These are phyloP conservation scores for Magnolia changhungtana DNA, from an alignment of 164 flowering plant genomes.

Conservation along the genomic window DNA sequence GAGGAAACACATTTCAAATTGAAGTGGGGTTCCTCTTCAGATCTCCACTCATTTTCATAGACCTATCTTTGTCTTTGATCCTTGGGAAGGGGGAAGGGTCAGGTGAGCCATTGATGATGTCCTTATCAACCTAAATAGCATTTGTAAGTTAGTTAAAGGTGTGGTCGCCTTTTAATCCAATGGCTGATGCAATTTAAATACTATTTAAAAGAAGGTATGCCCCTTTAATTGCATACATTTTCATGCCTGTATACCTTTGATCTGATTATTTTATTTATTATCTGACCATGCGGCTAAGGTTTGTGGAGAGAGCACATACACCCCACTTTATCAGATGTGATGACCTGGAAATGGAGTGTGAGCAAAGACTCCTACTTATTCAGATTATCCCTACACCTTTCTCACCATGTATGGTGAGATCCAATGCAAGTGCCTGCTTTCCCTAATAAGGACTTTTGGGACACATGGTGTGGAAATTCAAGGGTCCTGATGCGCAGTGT, in stretches of 20 bases:
- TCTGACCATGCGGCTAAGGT: neutral
- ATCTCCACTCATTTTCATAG: constrained; percentile 32
- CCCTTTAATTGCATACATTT: constrained; percentile 3
- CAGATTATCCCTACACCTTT: neutral
- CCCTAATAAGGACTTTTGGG: neutral
- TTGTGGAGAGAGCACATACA: constrained; percentile 8
- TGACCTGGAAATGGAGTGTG: constrained; percentile 16
- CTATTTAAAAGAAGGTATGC: neutral
- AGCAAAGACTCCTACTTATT: neutral
- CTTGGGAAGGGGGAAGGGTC: constrained; percentile 32
- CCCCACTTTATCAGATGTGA: constrained; percentile 5
- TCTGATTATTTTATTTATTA: neutral
- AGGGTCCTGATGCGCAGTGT: neutral
- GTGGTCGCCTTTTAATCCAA: neutral
- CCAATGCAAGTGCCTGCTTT: neutral
- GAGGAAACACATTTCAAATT: neutral
- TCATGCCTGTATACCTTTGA: neutral
- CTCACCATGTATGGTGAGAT: constrained; percentile 23
- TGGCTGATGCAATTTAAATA: neutral
- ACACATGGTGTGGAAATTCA: neutral
- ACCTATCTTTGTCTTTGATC: constrained; percentile 18
- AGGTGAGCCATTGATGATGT: constrained; percentile 9
- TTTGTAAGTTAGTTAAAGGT: constrained; percentile 29
- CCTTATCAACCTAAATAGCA: constrained; percentile 4
- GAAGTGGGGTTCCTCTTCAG: constrained; percentile 20